Evolutionary conservation across 140 eudicot genomes (phyloP), one percentile per base, ranked within the genome.

Genomic region (Bidens hawaiensis): DNA sequence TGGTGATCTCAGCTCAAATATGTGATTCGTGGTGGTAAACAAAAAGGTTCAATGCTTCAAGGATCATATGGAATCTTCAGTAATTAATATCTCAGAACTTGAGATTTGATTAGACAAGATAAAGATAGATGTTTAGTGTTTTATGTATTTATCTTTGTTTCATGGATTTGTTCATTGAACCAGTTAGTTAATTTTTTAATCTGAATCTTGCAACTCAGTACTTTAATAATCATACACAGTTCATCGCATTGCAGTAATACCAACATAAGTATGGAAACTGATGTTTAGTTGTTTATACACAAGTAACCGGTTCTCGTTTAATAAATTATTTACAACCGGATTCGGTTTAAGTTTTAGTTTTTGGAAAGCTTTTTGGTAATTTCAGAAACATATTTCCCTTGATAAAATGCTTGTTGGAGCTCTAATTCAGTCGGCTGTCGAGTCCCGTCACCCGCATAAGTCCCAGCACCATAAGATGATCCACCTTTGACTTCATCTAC

Each of bases 401-500:
- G 97, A 72, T 89, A 60, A 72, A 89, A 89, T 24, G 95, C 93
- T 71, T 80, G 88, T 64, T 81, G 78, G 65, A 85, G 97, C 58
- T 89, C 97, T 13, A 89, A 75, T 43, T 83, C 84, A 38, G 83
- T 75, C 4, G 95, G 97, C 21, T 76, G 72, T 33, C 97, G 81
- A 21, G 95, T 75, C 45, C 97, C 97, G 65, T 89, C 89, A 1
- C 82, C 84, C 0, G 97, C 97, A 19, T 73, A 85, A 11, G 97
- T 89, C 28, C 97, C 97, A 50, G 97, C 86, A 23, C 97, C 97
- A 59, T 89, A 89, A n/a, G 89, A 68, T 51, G 91, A 82, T 31
- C 97, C 97, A 56, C 95, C 97, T 56, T 83, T 85, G 27, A 85
- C 93, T 67, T 85, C 62, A 16, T 79, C 68, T 77, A 85, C 81